Percentiles rank a stretch among this genome's conserved stretches.
These are phyloP conservation scores for Trichoderma cornu-damae DNA, from an alignment of 2,329 filamentous ascomycete species.

Conservation along the genomic window DNA sequence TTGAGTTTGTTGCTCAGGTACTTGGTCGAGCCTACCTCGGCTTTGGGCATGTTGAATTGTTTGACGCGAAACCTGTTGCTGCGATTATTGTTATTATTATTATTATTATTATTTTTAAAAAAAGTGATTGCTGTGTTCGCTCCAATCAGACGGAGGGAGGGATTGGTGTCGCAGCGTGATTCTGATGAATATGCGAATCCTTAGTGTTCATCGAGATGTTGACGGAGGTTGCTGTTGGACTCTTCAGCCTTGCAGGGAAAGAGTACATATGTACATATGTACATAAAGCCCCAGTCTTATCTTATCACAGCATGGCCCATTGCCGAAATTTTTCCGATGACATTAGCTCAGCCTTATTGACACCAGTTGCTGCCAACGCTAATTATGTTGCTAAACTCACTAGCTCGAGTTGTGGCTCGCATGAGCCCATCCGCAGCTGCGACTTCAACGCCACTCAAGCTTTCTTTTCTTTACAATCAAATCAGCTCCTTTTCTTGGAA, in stretches of 20 bases:
- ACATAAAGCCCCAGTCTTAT: conserved; percentile 20
- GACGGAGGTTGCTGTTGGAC: background rate
- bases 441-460: background rate
- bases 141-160: too few relatives aligned
- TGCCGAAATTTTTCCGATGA: background rate
- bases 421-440: background rate
- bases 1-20: conserved; percentile 88
- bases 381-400: background rate
- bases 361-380: conserved; percentile 2
- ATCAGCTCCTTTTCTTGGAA: background rate
- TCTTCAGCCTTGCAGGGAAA: conserved; percentile 20
- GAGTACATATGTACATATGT: too few relatives aligned
- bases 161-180: background rate
- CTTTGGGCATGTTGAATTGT: conserved; percentile 71
- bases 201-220: background rate
- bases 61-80: background rate
- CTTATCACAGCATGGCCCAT: conserved; percentile 11
- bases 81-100: background rate
- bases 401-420: background rate
- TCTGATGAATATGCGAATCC: background rate
- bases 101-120: too few relatives aligned
- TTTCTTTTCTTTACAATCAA: background rate
- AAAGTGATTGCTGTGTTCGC: too few relatives aligned
- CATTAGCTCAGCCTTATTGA: conserved; percentile 10
- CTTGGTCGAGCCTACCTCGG: conserved; percentile 89